These are phyloP conservation scores for Rhynchosporium graminicola DNA, from an alignment of 2,329 filamentous ascomycete genomes.

Conservation along the genomic window DNA sequence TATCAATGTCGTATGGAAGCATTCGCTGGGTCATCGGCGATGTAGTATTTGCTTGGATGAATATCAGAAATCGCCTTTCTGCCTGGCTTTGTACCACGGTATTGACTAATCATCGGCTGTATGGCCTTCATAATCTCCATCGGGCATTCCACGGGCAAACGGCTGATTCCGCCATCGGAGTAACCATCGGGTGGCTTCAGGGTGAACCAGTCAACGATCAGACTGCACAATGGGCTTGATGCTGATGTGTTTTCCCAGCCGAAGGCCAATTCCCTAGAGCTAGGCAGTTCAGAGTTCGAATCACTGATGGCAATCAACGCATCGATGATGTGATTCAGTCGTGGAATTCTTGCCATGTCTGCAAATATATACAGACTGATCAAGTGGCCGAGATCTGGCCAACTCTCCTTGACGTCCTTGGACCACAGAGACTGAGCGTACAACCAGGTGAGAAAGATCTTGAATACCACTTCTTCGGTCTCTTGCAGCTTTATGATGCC, in stretches of 20 bases:
- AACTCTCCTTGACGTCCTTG: neutral
- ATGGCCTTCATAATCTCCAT: too few relatives aligned
- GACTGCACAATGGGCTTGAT: slow-evolving; percentile 3
- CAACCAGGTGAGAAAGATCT: slow-evolving; percentile 26
- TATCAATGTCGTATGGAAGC: too few relatives aligned
- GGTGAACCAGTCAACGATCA: slow-evolving; percentile 19
- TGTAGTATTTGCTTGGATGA: too few relatives aligned
- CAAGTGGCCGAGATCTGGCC: neutral
- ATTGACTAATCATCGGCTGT: too few relatives aligned
- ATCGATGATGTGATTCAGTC: slow-evolving; percentile 16
- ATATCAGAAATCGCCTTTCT: too few relatives aligned
- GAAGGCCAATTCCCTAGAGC: neutral
- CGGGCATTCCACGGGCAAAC: too few relatives aligned
- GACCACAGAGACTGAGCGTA: slow-evolving; percentile 18
- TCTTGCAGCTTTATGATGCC: slow-evolving; percentile 20
- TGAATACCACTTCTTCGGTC: slow-evolving; percentile 10
- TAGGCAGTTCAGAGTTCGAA: neutral
- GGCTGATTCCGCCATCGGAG: too few relatives aligned
- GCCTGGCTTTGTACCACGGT: too few relatives aligned
- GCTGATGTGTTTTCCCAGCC: slow-evolving; percentile 13
- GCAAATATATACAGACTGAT: slow-evolving; percentile 22
- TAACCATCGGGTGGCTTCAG: too few relatives aligned
- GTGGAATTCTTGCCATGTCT: slow-evolving; percentile 10
- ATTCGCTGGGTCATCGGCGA: too few relatives aligned
- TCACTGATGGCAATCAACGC: neutral